Evolutionary conservation across 305 asterid genomes (phyloP), one percentile per base, ranked within the genome.

Genomic region (Fraxinus angustifolia): DNA sequence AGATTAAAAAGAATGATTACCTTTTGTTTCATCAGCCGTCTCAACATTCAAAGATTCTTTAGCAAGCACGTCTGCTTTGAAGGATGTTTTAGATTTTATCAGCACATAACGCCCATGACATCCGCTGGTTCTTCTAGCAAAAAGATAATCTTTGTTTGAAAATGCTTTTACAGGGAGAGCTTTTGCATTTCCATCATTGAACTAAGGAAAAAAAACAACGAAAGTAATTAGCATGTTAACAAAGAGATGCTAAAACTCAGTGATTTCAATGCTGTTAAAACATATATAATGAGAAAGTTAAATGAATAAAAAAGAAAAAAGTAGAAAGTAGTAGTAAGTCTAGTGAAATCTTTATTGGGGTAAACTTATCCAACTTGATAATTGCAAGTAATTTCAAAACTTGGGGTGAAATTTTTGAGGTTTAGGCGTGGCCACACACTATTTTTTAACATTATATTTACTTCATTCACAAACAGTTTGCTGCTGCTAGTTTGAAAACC

Each of bases 71-170:
- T 88, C 91, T 2, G 88, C 91, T 85, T 89, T 90, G 78, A 80
- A 1, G 40, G 98, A 88, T 77, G 93, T 50, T 83, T 89, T 91
- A 78, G 86, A 85, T 85, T 82, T 88, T 72, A 85, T 74, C 71
- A 78, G 78, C 11, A 82, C 48, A 85, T 60, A 82, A 58, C 14
- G 81, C 74, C 76, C 83, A 48, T 33, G 82, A 35, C 31, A 83
- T 75, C 82, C 75, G 70, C 58, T 79, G 60, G 36, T 70, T 78
- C 77, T 84, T 23, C 84, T 76, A 65, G 81, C 65, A 82, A 48
- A 72, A 53, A 45, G 80, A 80, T 17, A 68, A 2, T 48, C 81
- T 77, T 86, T 84, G 73, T 42, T 86, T 48, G 84, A 76, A 26
- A 82, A 77, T 42, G 86, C 35, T 77, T 82, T 79, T 21, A 83